Evolutionary conservation across 116 monocot genomes (phyloP).

Genomic region (Thalassia testudinum): DNA sequence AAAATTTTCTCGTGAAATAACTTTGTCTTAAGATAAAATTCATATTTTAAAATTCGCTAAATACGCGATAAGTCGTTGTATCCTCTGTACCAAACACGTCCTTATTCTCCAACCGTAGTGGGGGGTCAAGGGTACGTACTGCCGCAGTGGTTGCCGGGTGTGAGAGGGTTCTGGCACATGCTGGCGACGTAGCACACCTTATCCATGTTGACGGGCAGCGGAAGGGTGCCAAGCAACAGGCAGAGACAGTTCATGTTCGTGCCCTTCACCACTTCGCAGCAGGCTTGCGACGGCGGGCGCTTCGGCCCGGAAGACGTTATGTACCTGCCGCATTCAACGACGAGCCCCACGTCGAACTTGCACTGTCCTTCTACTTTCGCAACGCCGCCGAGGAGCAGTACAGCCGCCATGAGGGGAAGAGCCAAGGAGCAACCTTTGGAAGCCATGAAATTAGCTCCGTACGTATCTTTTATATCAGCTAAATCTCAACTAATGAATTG

Average conservation of each 20-base stretch:
- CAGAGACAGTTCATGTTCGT: slow-evolving; percentile 5
- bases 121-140: background rate
- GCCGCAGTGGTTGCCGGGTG: background rate
- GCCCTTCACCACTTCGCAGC: slow-evolving; percentile 2
- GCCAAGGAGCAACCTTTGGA: no score
- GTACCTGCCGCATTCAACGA: background rate
- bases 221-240: background rate
- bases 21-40: no score
- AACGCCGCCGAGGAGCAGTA: background rate
- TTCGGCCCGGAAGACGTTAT: background rate
- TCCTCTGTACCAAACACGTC: no score
- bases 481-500: no score
- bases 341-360: background rate
- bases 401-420: background rate
- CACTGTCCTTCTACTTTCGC: background rate
- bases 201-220: background rate
- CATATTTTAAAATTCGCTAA: no score
- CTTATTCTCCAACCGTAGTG: no score
- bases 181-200: slow-evolving; percentile 8
- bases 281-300: background rate
- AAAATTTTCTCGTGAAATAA: no score
- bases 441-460: no score
- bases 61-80: no score
- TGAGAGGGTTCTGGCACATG: slow-evolving; percentile 4
- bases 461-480: no score